Percentiles rank a stretch among this genome's conserved stretches.
These are phyloP conservation scores for Paecilomyces sp. DNA, from an alignment of 2,329 filamentous ascomycete genomes.

Conservation along the genomic window DNA sequence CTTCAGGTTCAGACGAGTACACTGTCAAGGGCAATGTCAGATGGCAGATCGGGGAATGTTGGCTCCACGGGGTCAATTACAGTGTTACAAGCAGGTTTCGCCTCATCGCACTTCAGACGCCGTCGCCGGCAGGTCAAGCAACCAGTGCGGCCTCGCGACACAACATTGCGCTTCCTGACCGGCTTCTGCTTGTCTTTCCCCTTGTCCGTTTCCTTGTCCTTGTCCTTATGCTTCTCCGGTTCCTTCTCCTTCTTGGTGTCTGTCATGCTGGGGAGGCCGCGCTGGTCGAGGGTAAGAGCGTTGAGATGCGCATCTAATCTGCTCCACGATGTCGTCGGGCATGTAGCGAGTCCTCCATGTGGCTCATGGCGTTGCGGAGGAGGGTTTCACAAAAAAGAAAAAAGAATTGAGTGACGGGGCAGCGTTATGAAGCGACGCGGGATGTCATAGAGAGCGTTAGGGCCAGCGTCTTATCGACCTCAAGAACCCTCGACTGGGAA, in stretches of 20 bases:
- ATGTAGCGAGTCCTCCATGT: not conserved
- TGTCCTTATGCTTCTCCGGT: not conserved
- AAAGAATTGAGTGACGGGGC: not conserved
- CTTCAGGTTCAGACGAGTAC: slow-evolving; percentile 4
- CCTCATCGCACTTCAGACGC: slow-evolving; percentile 9
- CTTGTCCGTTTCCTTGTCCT: not conserved
- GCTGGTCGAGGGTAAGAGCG: not conserved
- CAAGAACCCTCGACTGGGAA: not conserved
- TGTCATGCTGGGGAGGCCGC: not conserved
- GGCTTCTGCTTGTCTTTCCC: not conserved
- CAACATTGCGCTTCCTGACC: slow-evolving; percentile 10
- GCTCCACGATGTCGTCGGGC: not conserved
- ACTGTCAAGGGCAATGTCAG: slow-evolving; percentile 3
- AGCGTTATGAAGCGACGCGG: not conserved
- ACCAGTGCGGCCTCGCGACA: slow-evolving; percentile 11
- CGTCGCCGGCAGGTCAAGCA: slow-evolving; percentile 10
- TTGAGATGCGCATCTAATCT: not conserved
- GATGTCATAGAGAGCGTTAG: not conserved
- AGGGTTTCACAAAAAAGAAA: not conserved
- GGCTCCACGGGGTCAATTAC: not conserved
- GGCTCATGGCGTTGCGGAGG: not conserved
- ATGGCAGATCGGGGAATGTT: not conserved
- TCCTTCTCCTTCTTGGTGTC: not conserved
- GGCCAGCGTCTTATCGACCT: not conserved
- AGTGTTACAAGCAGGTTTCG: slow-evolving; percentile 9